These are phyloP conservation scores for Trifolium pratense DNA, from an alignment of 306 rosid genomes.

Conservation along the genomic window DNA sequence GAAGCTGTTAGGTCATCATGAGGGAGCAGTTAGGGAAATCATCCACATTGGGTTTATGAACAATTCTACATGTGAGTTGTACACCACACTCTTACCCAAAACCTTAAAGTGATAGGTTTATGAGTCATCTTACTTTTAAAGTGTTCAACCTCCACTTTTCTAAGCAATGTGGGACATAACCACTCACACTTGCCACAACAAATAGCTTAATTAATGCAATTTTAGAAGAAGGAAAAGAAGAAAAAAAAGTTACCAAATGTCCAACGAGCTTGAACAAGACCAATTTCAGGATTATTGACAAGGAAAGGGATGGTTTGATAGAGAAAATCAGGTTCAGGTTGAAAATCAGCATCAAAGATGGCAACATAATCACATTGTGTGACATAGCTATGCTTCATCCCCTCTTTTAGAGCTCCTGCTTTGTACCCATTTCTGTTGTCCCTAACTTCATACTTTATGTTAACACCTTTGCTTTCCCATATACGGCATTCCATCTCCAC, in stretches of 20 bases:
- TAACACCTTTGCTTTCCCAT: slow-evolving; percentile 81
- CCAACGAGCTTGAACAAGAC: slow-evolving; percentile 85
- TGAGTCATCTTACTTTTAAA: too few relatives aligned
- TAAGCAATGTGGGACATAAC: too few relatives aligned
- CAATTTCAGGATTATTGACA: slow-evolving; percentile 64
- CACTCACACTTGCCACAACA: too few relatives aligned
- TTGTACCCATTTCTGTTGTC: slow-evolving; percentile 83
- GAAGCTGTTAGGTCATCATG: too few relatives aligned
- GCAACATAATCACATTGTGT: slow-evolving; percentile 71
- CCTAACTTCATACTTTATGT: slow-evolving; percentile 78
- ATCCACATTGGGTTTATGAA: too few relatives aligned
- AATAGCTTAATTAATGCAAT: background rate
- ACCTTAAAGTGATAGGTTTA: too few relatives aligned
- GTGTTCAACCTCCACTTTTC: too few relatives aligned
- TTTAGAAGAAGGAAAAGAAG: background rate
- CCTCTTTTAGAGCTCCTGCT: slow-evolving; percentile 87
- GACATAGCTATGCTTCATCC: slow-evolving; percentile 73
- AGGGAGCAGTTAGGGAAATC: too few relatives aligned
- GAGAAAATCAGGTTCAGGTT: slow-evolving; percentile 77
- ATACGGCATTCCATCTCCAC: slow-evolving; percentile 80
- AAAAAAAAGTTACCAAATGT: slow-evolving; percentile 62
- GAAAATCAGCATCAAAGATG: slow-evolving; percentile 90
- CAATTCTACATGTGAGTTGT: too few relatives aligned
- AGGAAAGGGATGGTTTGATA: slow-evolving; percentile 80
- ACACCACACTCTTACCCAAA: too few relatives aligned